Evolutionary conservation across 2,329 filamentous ascomycete species (phyloP), one percentile per base, ranked within the genome.

Genomic region (Ambrosiella cleistominuta): DNA sequence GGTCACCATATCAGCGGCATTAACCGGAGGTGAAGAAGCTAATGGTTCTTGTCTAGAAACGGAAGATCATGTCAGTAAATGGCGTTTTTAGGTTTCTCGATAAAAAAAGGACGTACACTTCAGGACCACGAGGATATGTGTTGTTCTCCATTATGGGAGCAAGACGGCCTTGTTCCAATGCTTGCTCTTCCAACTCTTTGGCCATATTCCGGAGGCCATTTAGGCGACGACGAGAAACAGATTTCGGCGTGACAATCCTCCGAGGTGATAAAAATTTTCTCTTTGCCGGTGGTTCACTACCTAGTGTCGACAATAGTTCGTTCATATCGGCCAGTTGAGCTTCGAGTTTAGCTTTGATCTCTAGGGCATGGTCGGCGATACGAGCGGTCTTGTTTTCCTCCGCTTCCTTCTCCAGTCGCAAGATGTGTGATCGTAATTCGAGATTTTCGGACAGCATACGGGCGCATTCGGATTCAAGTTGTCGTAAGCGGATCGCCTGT

Each of bases 371-470:
- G 61, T 85, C 80, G 60, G 81, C 78, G 37, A 82, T 78, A 56
- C 79, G 72, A 51, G 77, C 75, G 51, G 77, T 71, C 53, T 76
- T 75, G 57, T 78, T 80, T 62, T 81, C 76, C 60, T 85, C 78
- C 39, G 86, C 70, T 58, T 86, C 79, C 58, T 79, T 80, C 65
- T 88, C 80, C 1, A 90, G 73, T 55, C 80, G 79, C 56, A 90
- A 69, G 51, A 89, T 80, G 61, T 86, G 80, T 61, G 85, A 77
- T 56, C 83, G 79, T 12, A 93, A 75, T 57, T 82, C 76, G 58
- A 91, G 76, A 66, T 93, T 93, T 64, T 93, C 86, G n/a, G 84
- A 81, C 27, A 90, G 74, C 62, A 90, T 77, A 54, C 82, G 80
- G 45, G 84, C 81, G 62, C 80, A 82, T 68, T 94, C 86, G 66